These are phyloP conservation scores for Colletotrichum sp. DNA, from an alignment of 2,329 filamentous ascomycete genomes.

Conservation along the genomic window DNA sequence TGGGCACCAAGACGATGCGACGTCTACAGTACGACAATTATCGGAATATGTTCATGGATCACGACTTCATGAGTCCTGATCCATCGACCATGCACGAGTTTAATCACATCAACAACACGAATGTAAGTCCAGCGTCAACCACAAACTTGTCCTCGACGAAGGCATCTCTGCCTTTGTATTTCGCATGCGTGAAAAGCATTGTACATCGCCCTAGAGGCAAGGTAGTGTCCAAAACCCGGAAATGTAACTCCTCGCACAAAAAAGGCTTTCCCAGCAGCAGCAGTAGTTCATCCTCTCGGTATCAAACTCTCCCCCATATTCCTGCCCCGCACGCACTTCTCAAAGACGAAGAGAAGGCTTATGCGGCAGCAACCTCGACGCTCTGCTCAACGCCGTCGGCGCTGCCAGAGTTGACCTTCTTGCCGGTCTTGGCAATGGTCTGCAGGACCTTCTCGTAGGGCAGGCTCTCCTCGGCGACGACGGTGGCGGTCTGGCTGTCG, in stretches of 20 bases:
- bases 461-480: conserved; percentile 72
- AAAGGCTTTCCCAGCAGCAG: conserved; percentile 16
- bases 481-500: conserved; percentile 81
- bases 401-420: conserved; percentile 82
- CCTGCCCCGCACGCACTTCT: not conserved
- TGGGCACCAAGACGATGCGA: not conserved
- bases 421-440: conserved; percentile 95
- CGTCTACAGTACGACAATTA: not conserved
- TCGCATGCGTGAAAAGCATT: not conserved
- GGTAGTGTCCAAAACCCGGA: not conserved
- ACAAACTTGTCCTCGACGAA: not conserved
- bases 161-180: not conserved
- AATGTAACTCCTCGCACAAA: not conserved
- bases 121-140: not conserved
- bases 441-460: conserved; percentile 81
- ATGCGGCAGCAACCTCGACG: conserved; percentile 39
- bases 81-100: not conserved
- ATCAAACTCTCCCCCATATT: not conserved
- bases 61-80: not conserved
- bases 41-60: not conserved
- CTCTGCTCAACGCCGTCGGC: conserved; percentile 68
- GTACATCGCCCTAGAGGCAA: not conserved
- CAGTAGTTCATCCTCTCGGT: not conserved
- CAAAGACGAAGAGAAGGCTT: not conserved
- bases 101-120: not conserved